These are phyloP conservation scores for Gliomastix tumulicola DNA, from an alignment of 2,329 filamentous ascomycete genomes.

Conservation along the genomic window DNA sequence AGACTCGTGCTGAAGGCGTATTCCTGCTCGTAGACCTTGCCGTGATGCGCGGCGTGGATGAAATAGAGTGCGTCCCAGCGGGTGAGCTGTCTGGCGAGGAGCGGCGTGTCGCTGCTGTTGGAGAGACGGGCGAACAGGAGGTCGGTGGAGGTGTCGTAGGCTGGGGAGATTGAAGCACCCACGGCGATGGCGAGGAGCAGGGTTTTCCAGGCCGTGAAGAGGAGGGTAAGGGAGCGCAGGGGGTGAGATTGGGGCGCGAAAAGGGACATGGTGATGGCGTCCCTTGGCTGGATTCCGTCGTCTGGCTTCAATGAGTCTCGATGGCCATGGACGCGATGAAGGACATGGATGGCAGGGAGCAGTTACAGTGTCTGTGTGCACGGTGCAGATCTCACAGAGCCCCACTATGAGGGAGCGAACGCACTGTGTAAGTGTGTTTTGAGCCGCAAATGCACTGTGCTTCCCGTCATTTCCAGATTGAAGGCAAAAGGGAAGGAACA, in stretches of 20 bases:
- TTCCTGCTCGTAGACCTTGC: slow-evolving; percentile 72
- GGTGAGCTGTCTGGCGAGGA: slow-evolving; percentile 47
- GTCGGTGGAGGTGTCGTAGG: slow-evolving; percentile 74
- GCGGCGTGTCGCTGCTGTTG: slow-evolving; percentile 24
- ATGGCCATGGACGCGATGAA: slow-evolving; percentile 3
- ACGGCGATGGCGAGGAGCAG: slow-evolving; percentile 57
- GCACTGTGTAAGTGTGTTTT: too few relatives aligned
- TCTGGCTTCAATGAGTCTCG: too few relatives aligned
- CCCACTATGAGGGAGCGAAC: too few relatives aligned
- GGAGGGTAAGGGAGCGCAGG: slow-evolving; percentile 12
- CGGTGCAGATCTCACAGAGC: too few relatives aligned
- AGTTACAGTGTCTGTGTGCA: too few relatives aligned
- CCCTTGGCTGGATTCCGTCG: too few relatives aligned
- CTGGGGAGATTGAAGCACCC: slow-evolving; percentile 42
- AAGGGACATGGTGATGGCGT: slow-evolving; percentile 9
- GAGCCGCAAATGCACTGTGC: too few relatives aligned
- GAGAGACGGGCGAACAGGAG: slow-evolving; percentile 29
- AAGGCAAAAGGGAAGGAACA: too few relatives aligned
- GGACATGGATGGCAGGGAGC: slow-evolving; percentile 1
- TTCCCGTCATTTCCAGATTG: too few relatives aligned
- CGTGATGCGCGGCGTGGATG: slow-evolving; percentile 51
- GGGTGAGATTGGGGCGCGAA: slow-evolving; percentile 10
- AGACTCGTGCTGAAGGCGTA: slow-evolving; percentile 66
- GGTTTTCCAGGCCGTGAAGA: slow-evolving; percentile 61
- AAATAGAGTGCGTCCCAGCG: slow-evolving; percentile 83